phyloP scores from a whole-genome alignment of 768 basidiomycete species.

The Lentinula lateritia region DNA sequence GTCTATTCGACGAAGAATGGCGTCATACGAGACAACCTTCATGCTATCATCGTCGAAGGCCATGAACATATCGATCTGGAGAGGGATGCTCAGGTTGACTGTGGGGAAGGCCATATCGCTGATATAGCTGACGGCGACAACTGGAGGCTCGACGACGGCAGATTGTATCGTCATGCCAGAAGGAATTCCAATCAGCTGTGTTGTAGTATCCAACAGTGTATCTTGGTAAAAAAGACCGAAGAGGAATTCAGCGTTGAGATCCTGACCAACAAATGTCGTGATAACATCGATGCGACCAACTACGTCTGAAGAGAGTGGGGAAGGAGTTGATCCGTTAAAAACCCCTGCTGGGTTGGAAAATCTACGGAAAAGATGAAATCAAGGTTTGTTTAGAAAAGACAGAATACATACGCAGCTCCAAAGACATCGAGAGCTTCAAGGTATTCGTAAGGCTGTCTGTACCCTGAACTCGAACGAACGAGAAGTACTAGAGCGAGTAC shows the following conservation, averaged over 20 bases:
- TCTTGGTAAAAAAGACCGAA: slow-evolving; percentile 1
- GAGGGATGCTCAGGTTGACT: slow-evolving; percentile 3
- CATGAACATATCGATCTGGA: slow-evolving; percentile 7
- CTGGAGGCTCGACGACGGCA: slow-evolving; percentile 4
- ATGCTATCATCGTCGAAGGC: slow-evolving; percentile 5
- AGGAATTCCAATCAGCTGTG: slow-evolving; percentile 6
- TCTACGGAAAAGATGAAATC: neutral
- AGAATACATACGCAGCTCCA: neutral
- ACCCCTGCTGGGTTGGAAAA: neutral
- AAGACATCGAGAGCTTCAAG: neutral
- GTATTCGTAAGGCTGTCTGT: neutral
- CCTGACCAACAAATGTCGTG: slow-evolving; percentile 3
- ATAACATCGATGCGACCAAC: neutral
- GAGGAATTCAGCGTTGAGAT: slow-evolving; percentile 6
- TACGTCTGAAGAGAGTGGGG: neutral
- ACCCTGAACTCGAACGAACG: neutral
- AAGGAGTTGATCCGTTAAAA: neutral
- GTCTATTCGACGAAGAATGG: neutral
- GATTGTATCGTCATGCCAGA: neutral
- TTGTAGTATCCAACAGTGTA: slow-evolving; percentile 1
- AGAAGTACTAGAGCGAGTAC: neutral
- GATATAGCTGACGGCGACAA: slow-evolving; percentile 3
- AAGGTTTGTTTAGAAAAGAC: neutral
- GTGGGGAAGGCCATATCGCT: slow-evolving; percentile 2
- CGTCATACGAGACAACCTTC: slow-evolving; percentile 8